Evolutionary conservation across 345 rosid genomes (phyloP).

Genomic region (Lepidium africanum): DNA sequence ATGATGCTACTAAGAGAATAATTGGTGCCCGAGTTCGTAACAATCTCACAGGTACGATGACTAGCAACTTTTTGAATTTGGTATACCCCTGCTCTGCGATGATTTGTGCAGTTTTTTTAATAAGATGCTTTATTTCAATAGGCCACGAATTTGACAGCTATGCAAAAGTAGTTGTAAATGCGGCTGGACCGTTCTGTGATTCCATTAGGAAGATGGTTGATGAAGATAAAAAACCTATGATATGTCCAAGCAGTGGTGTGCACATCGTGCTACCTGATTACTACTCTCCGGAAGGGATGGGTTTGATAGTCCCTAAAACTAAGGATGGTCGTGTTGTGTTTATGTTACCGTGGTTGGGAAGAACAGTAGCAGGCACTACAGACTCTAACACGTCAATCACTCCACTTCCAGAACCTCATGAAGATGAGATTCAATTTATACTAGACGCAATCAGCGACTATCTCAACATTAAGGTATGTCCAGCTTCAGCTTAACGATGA

Average conservation of each 20-base stretch:
- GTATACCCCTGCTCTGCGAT: not conserved
- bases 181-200: slow-evolving; percentile 97
- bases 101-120: not conserved
- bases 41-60: slow-evolving; percentile 63
- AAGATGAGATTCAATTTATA: slow-evolving; percentile 95
- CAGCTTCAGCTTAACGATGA: not conserved
- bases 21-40: slow-evolving; percentile 86
- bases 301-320: slow-evolving; percentile 97
- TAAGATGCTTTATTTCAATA: slow-evolving; percentile 21
- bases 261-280: slow-evolving; percentile 93
- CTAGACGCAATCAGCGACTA: slow-evolving; percentile 93
- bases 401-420: slow-evolving; percentile 88
- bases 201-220: slow-evolving; percentile 78
- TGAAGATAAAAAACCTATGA: slow-evolving; percentile 58
- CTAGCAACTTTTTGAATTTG: not conserved
- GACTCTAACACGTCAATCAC: slow-evolving; percentile 83
- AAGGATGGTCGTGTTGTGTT: slow-evolving; percentile 98
- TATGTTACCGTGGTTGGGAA: slow-evolving; percentile 97
- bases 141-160: slow-evolving; percentile 80
- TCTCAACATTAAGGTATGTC: slow-evolving; percentile 68
- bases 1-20: slow-evolving; percentile 46
- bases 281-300: slow-evolving; percentile 99
- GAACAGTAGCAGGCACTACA: slow-evolving; percentile 96
- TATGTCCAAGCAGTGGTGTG: slow-evolving; percentile 96
- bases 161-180: slow-evolving; percentile 89